Percentiles rank a stretch among this genome's conserved stretches.
phyloP scores from a whole-genome alignment of 1,284 basidiomycete species.

The Cerrena zonata region DNA sequence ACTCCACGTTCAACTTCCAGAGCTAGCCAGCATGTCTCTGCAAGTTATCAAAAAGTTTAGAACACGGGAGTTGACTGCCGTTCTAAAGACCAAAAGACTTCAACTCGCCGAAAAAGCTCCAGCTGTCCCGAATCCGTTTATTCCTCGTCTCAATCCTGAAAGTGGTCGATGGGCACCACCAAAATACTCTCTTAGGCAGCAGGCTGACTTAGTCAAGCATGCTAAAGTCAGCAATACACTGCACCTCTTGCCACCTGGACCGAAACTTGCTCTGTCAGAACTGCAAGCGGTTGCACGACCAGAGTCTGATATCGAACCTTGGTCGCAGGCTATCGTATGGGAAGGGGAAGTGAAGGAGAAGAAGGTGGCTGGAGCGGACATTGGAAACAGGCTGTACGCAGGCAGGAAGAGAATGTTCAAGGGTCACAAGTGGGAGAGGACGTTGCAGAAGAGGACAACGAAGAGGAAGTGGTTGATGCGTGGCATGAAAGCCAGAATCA shows the following conservation, averaged over 20 bases:
- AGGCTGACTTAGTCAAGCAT: constrained; percentile 71
- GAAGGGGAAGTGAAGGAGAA: constrained; percentile 47
- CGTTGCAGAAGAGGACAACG: constrained; percentile 37
- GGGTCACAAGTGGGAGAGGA: constrained; percentile 75
- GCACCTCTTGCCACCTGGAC: constrained; percentile 59
- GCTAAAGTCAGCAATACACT: constrained; percentile 50
- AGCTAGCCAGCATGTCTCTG: not conserved
- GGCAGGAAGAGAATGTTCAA: constrained; percentile 79
- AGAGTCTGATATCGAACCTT: not conserved
- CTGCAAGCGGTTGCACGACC: constrained; percentile 11
- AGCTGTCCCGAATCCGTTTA: constrained; percentile 55
- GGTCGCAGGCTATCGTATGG: constrained; percentile 40
- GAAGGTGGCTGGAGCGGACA: constrained; percentile 43
- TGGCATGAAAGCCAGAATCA: constrained; percentile 60
- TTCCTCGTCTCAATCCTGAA: constrained; percentile 52
- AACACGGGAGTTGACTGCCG: not conserved
- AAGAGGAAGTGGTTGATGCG: constrained; percentile 52
- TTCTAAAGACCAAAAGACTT: not conserved
- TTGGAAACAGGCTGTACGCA: constrained; percentile 62
- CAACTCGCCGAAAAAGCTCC: not conserved
- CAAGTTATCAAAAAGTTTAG: constrained; percentile 1
- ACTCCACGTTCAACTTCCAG: no score
- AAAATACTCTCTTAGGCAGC: constrained; percentile 64
- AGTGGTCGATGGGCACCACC: constrained; percentile 64
- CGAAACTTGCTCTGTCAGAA: constrained; percentile 36